These are phyloP conservation scores for Drechslerella dactyloides DNA, from an alignment of 2,329 filamentous ascomycete genomes.

Conservation along the genomic window DNA sequence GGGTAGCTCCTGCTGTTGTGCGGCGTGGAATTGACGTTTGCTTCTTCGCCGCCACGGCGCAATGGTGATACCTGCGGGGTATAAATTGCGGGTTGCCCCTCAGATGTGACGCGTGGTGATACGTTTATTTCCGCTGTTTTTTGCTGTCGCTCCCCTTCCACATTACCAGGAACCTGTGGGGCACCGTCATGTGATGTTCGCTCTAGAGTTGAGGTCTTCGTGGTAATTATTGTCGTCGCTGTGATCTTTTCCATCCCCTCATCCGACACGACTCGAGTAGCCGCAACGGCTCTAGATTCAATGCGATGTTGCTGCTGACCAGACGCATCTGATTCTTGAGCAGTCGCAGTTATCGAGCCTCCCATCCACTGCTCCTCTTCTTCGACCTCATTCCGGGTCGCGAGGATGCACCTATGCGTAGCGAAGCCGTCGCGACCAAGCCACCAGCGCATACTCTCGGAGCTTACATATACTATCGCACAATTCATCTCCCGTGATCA, in stretches of 20 bases:
- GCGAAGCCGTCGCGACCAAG: conserved; percentile 84
- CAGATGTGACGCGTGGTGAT: background rate
- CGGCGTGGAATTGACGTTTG: too few relatives aligned
- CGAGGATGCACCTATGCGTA: conserved; percentile 82
- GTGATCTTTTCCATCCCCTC: conserved; percentile 52
- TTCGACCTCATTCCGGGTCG: conserved; percentile 73
- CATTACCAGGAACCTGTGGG: background rate
- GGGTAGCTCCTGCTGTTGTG: background rate
- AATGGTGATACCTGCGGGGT: background rate
- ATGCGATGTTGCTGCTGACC: conserved; percentile 41
- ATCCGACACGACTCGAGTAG: conserved; percentile 27
- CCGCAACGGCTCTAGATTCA: conserved; percentile 34
- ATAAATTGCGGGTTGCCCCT: background rate
- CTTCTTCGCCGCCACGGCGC: too few relatives aligned
- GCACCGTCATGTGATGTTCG: background rate
- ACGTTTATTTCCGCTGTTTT: conserved; percentile 8
- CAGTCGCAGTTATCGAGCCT: conserved; percentile 56
- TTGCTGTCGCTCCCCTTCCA: conserved; percentile 21
- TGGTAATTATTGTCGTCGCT: conserved; percentile 16
- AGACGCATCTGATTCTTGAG: conserved; percentile 53
- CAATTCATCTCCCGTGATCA: conserved; percentile 1
- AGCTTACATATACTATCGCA: conserved; percentile 75
- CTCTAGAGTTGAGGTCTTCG: conserved; percentile 27
- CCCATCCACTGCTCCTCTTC: conserved; percentile 63
- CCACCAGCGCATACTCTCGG: conserved; percentile 96